Conservation (phyloP, 345 rosid genomes). For the Geranium brycei region DNA sequence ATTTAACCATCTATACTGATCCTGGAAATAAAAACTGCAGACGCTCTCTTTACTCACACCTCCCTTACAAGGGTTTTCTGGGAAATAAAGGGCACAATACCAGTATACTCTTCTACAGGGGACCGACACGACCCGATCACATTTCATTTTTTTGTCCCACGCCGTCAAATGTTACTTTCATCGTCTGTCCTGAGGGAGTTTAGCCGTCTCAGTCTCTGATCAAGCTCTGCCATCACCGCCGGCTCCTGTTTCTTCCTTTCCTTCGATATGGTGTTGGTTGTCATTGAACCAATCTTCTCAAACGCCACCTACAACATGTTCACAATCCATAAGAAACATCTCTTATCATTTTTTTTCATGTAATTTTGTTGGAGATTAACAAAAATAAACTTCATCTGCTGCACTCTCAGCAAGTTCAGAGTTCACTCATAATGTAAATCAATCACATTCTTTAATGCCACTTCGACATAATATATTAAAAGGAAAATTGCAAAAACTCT, state of each 20-base stretch:
- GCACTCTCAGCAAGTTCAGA: background rate
- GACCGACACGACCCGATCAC: conserved; percentile 13
- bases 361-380: background rate
- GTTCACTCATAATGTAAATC: background rate
- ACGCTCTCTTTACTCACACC: conserved; percentile 11
- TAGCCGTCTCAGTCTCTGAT: conserved; percentile 73
- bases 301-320: conserved; percentile 60
- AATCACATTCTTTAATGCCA: too few species aligned
- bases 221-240: conserved; percentile 95
- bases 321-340: background rate
- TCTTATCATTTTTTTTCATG: background rate
- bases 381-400: background rate
- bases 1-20: conserved; percentile 3
- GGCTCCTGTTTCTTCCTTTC: conserved; percentile 96
- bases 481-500: too few species aligned
- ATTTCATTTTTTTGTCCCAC: background rate
- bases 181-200: conserved; percentile 53
- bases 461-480: too few species aligned
- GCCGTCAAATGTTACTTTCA: conserved; percentile 5
- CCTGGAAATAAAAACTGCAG: conserved; percentile 4
- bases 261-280: conserved; percentile 86
- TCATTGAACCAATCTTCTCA: conserved; percentile 82
- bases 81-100: conserved; percentile 2
- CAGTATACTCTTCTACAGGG: conserved; percentile 3
- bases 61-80: background rate